phyloP scores from a whole-genome alignment of 352 stramenopile genomes.

The Thalassiosira ordinaria region DNA sequence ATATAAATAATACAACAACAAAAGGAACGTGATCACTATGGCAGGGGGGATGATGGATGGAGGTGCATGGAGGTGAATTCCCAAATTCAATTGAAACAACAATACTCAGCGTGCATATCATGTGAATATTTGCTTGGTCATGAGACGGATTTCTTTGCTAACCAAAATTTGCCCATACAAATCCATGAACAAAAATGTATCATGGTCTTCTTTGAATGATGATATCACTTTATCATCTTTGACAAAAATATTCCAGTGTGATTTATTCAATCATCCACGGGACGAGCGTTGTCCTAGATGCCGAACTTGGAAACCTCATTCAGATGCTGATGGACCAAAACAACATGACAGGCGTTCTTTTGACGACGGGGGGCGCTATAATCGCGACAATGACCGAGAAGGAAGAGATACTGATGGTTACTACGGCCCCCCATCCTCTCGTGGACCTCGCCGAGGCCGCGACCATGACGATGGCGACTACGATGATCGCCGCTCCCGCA shows the following conservation, averaged over 20 bases:
- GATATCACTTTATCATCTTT: too few species aligned
- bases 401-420: background rate
- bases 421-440: constrained; percentile 11
- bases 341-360: background rate
- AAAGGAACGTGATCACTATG: constrained; percentile 1
- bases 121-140: background rate
- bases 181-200: background rate
- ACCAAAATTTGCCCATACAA: too few species aligned
- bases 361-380: constrained; percentile 6
- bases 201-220: constrained; percentile 4
- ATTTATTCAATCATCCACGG: constrained; percentile 21
- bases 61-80: constrained; percentile 51
- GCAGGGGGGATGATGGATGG: constrained; percentile 15
- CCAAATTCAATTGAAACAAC: background rate
- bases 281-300: constrained; percentile 34
- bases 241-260: constrained; percentile 15
- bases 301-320: background rate
- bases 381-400: constrained; percentile 3
- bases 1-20: too few species aligned
- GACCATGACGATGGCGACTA: constrained; percentile 10
- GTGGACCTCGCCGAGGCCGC: constrained; percentile 12
- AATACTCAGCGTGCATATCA: background rate
- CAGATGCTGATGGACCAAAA: background rate
- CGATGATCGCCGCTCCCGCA: constrained; percentile 12
- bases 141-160: too few species aligned